Conservation (phyloP, 2,329 filamentous ascomycete species). For the Aspergillus spinulosporus region DNA sequence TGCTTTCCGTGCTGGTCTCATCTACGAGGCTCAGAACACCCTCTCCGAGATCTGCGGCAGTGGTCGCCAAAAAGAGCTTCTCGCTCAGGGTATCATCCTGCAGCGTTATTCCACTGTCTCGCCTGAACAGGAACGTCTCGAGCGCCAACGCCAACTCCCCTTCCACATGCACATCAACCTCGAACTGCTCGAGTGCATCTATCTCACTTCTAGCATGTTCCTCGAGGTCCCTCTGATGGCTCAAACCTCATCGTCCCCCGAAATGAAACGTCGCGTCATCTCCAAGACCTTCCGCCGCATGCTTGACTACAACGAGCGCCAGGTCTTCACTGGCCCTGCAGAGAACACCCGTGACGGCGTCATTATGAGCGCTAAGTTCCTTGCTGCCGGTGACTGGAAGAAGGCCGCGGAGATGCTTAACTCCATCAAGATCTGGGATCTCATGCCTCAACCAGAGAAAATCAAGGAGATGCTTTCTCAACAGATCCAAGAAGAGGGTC, state of each 20-base stretch:
- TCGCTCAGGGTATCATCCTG: conserved; percentile 97
- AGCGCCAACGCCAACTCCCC: conserved; percentile 94
- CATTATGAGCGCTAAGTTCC: conserved; percentile 97
- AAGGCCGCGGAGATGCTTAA: conserved; percentile 91
- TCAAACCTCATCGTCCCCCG: conserved; percentile 92
- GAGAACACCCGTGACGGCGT: conserved; percentile 99
- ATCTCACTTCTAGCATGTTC: conserved; percentile 98
- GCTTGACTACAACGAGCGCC: conserved; percentile 98
- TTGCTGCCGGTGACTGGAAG: conserved; percentile 98
- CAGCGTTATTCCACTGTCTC: conserved; percentile 95
- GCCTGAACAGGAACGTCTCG: conserved; percentile 94
- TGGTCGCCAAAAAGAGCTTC: conserved; percentile 93
- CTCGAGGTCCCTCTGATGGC: conserved; percentile 96
- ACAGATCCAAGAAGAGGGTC: conserved; percentile 97
- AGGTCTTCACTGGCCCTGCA: conserved; percentile 97
- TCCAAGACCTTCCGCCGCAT: conserved; percentile 99
- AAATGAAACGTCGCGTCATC: conserved; percentile 95
- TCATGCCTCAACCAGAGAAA: conserved; percentile 87
- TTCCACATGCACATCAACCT: conserved; percentile 99
- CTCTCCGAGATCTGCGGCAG: conserved; percentile 98
- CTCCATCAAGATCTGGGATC: conserved; percentile 99
- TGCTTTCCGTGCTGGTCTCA: conserved; percentile 92
- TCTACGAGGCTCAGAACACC: conserved; percentile 97
- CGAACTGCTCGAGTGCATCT: conserved; percentile 95
- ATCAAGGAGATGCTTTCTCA: conserved; percentile 97